phyloP scores from a whole-genome alignment of 164 flowering plant species.

The Hamamelis virginiana region DNA sequence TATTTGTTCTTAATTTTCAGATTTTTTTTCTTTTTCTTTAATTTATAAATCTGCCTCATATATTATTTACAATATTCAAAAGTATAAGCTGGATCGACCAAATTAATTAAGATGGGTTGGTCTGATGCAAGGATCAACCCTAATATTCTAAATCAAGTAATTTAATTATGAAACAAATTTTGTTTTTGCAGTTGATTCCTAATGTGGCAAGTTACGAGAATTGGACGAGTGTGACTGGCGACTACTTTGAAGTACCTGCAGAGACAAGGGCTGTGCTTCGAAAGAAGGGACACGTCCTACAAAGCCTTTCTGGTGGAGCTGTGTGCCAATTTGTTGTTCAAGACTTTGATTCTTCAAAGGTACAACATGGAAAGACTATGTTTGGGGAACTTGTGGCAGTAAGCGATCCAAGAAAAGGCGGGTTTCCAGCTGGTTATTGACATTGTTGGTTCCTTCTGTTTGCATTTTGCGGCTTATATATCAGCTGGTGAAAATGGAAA shows the following conservation, averaged over 20 bases:
- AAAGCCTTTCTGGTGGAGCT: conserved; percentile 49
- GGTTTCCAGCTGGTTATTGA: conserved; percentile 56
- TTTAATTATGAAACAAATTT: conserved; percentile 1
- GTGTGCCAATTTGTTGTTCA: conserved; percentile 53
- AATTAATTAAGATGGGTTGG: too few relatives aligned
- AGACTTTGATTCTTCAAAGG: conserved; percentile 13
- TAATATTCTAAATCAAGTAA: too few relatives aligned
- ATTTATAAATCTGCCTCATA: too few relatives aligned
- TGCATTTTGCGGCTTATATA: too few relatives aligned
- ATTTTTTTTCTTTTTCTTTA: too few relatives aligned
- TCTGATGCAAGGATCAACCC: too few relatives aligned
- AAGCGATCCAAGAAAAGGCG: conserved; percentile 73
- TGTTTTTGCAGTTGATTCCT: conserved; percentile 53
- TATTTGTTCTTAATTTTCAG: too few relatives aligned
- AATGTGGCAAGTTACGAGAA: conserved; percentile 63
- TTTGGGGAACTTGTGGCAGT: conserved; percentile 41
- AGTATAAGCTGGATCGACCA: too few relatives aligned
- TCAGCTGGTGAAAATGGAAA: too few relatives aligned
- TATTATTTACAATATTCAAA: too few relatives aligned
- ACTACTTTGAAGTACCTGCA: conserved; percentile 53
- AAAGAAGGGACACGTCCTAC: conserved; percentile 54
- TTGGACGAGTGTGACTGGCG: conserved; percentile 52
- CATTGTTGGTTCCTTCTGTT: too few relatives aligned
- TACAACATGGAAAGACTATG: background rate
- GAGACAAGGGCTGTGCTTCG: conserved; percentile 33